A percentile compares a stretch with the other conserved stretches of the same genome.
Evolutionary conservation across 208 protist genomes (phyloP).

Genomic region (Acanthamoeba lenticulata): DNA sequence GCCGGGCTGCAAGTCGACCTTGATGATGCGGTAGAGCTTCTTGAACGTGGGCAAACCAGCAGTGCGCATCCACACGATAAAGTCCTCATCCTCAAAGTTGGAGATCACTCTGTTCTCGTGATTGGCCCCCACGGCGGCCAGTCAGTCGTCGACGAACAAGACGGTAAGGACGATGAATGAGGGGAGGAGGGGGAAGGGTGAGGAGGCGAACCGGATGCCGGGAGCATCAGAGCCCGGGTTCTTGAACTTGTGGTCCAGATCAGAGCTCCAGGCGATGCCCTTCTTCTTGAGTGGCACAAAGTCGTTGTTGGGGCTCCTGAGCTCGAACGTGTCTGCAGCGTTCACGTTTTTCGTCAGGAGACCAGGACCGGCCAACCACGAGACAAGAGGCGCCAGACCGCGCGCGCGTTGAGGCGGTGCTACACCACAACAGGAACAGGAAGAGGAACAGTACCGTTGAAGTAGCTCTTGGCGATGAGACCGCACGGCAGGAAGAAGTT

Average conservation of each 20-base stretch:
- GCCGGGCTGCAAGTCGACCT: slow-evolving; percentile 88
- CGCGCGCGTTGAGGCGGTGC: too few relatives aligned
- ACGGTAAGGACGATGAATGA: neutral
- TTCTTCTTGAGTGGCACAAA: slow-evolving; percentile 84
- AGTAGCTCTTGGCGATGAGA: slow-evolving; percentile 96
- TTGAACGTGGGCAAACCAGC: slow-evolving; percentile 96
- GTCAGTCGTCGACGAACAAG: neutral
- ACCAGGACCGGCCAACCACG: neutral
- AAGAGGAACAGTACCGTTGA: slow-evolving; percentile 94
- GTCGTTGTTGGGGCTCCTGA: neutral
- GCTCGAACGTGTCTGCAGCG: slow-evolving; percentile 68
- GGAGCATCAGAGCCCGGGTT: slow-evolving; percentile 65
- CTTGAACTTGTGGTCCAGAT: slow-evolving; percentile 92
- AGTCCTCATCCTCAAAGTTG: slow-evolving; percentile 93
- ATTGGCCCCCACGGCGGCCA: too few relatives aligned
- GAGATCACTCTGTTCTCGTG: neutral
- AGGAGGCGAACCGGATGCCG: neutral
- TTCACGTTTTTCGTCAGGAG: neutral
- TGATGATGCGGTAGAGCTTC: slow-evolving; percentile 95
- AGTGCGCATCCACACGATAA: slow-evolving; percentile 98
- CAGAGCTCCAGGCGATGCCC: slow-evolving; percentile 94
- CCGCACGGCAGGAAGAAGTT: slow-evolving; percentile 95
- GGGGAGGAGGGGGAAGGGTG: neutral
- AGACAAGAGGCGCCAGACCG: neutral
- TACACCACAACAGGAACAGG: neutral